phyloP scores from a whole-genome alignment of 2,329 filamentous ascomycete species.

The Monosporascus ibericus region DNA sequence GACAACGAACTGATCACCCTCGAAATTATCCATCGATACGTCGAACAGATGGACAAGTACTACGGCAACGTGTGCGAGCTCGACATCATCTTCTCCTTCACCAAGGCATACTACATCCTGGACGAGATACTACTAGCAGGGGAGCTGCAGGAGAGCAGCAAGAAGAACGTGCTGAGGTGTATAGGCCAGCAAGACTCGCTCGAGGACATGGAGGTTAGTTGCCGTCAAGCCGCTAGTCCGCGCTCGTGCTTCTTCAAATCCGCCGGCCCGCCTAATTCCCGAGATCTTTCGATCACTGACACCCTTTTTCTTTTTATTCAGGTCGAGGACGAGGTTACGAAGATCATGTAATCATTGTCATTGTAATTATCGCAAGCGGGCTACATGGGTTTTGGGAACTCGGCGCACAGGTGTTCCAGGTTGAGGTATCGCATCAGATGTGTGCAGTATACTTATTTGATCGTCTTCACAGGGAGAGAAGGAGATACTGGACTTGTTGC shows the following conservation, averaged over 20 bases:
- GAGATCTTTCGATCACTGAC: slow-evolving; percentile 38
- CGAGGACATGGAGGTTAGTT: slow-evolving; percentile 97
- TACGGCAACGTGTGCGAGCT: slow-evolving; percentile 99
- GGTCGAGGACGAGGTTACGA: slow-evolving; percentile 86
- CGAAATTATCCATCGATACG: slow-evolving; percentile 97
- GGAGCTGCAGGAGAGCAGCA: slow-evolving; percentile 97
- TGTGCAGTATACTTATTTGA: slow-evolving; percentile 24
- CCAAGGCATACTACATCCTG: slow-evolving; percentile 98
- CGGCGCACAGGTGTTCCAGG: slow-evolving; percentile 13
- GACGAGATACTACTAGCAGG: slow-evolving; percentile 93
- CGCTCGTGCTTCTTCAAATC: neutral
- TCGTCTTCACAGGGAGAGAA: slow-evolving; percentile 24
- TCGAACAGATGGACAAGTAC: slow-evolving; percentile 99
- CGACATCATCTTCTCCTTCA: slow-evolving; percentile 99
- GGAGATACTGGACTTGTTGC: slow-evolving; percentile 30
- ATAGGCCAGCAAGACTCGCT: slow-evolving; percentile 96
- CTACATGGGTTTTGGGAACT: slow-evolving; percentile 6
- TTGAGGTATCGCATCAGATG: slow-evolving; percentile 14
- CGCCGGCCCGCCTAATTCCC: slow-evolving; percentile 4
- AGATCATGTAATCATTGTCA: slow-evolving; percentile 65
- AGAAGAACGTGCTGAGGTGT: slow-evolving; percentile 95
- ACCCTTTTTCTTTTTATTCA: slow-evolving; percentile 45
- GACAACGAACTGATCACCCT: slow-evolving; percentile 98
- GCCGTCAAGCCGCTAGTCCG: neutral
- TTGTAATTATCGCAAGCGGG: slow-evolving; percentile 20